These are phyloP conservation scores for Saturnispora diversa DNA, from an alignment of 805 yeast species.

Conservation along the genomic window DNA sequence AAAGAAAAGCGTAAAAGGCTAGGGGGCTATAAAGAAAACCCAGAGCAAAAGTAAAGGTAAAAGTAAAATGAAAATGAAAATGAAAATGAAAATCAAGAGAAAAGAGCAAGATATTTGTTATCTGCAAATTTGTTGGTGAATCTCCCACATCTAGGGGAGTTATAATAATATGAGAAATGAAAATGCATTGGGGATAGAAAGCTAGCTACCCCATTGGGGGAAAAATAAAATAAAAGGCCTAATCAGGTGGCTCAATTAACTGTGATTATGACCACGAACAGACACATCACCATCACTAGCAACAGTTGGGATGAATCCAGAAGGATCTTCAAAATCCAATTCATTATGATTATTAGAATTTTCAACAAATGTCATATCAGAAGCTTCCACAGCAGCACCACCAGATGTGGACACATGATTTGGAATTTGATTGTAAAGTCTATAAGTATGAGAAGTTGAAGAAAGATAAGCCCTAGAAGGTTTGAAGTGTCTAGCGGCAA, in stretches of 20 bases:
- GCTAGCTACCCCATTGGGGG: neutral
- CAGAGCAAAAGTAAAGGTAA: neutral
- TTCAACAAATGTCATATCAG: slow-evolving; percentile 26
- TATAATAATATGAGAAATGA: too few relatives aligned
- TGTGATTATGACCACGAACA: slow-evolving; percentile 22
- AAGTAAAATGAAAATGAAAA: neutral
- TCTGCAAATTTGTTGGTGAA: too few relatives aligned
- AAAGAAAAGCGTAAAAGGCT: too few relatives aligned
- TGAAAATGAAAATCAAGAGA: neutral
- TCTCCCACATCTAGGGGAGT: too few relatives aligned
- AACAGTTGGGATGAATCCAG: slow-evolving; percentile 28
- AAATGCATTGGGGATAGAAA: neutral
- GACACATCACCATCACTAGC: slow-evolving; percentile 23
- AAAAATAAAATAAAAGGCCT: too few relatives aligned
- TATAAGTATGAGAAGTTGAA: slow-evolving; percentile 9
- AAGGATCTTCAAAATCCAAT: slow-evolving; percentile 13
- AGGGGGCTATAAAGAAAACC: too few relatives aligned
- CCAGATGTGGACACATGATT: slow-evolving; percentile 26
- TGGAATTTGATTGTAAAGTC: slow-evolving; percentile 15
- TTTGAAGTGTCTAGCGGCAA: slow-evolving; percentile 23
- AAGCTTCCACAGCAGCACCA: slow-evolving; percentile 24
- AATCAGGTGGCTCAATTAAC: too few relatives aligned
- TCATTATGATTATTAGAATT: slow-evolving; percentile 14
- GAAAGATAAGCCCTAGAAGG: slow-evolving; percentile 7
- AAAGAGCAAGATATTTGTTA: too few relatives aligned